Evolutionary conservation across 257 asterid species (phyloP).

Genomic region (Petunia axillaris): DNA sequence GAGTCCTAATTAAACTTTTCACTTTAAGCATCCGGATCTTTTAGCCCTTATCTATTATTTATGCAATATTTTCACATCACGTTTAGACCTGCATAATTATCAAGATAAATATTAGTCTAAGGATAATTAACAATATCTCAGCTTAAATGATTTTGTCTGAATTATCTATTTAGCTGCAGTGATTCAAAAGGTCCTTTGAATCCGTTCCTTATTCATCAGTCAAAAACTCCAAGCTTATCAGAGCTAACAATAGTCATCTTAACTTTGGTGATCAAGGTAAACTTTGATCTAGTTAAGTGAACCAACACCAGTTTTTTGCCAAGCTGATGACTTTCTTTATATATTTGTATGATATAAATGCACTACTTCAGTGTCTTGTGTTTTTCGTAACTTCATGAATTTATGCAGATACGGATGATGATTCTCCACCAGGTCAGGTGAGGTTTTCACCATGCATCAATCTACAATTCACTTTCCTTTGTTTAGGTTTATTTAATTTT

Average conservation of each 20-base stretch:
- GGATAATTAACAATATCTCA: too few relatives aligned
- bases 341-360: not conserved
- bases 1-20: too few relatives aligned
- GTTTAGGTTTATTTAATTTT: conserved; percentile 32
- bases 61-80: too few relatives aligned
- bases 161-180: too few relatives aligned
- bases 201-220: too few relatives aligned
- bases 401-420: conserved; percentile 9
- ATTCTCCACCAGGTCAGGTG: conserved; percentile 21
- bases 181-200: too few relatives aligned
- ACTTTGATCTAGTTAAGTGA: not conserved
- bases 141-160: too few relatives aligned
- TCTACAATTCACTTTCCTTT: not conserved
- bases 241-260: not conserved
- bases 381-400: not conserved
- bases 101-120: too few relatives aligned
- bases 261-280: not conserved
- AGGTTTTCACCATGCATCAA: conserved; percentile 19
- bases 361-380: not conserved
- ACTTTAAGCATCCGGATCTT: too few relatives aligned
- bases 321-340: not conserved
- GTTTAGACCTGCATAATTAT: too few relatives aligned
- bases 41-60: too few relatives aligned
- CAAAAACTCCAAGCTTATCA: too few relatives aligned
- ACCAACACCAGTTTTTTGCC: not conserved